phyloP scores from a whole-genome alignment of 257 asterid genomes.

The Solanum peruvianum region DNA sequence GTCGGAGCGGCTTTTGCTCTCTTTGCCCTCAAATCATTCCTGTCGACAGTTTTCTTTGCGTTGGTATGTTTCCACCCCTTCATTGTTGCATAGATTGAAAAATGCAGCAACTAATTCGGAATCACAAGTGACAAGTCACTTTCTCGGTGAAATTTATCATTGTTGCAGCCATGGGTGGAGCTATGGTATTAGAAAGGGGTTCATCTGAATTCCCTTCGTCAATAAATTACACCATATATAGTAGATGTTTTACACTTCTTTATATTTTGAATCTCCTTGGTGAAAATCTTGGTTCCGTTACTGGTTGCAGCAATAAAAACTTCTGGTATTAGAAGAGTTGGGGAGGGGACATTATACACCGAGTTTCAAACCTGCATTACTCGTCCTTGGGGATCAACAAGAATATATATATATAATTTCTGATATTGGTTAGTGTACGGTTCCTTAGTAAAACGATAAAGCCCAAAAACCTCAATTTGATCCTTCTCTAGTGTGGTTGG shows the following conservation, averaged over 20 bases:
- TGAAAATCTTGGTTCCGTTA: not conserved
- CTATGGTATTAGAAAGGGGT: not conserved
- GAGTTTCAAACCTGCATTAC: not conserved
- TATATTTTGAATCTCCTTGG: not conserved
- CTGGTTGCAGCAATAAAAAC: not conserved
- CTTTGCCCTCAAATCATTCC: constrained; percentile 69
- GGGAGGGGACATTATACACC: not conserved
- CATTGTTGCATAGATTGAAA: not conserved
- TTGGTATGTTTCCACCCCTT: constrained; percentile 43
- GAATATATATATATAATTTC: not conserved
- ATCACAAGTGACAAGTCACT: not conserved
- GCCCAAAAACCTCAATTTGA: not conserved
- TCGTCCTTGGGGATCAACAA: not conserved
- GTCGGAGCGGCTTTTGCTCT: constrained; percentile 41
- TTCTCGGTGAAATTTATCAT: not conserved
- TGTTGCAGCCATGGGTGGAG: not conserved
- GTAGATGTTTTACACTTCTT: not conserved
- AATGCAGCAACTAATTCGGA: not conserved
- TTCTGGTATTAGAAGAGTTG: not conserved
- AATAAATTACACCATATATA: not conserved
- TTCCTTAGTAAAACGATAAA: not conserved
- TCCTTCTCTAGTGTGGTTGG: not conserved
- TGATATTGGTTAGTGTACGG: not conserved
- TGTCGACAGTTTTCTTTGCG: constrained; percentile 73
- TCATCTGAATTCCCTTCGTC: not conserved